Base-by-base conservation (phyloP, 2,329 filamentous ascomycete species). In the Scortechinia acanthostroma region DNA sequence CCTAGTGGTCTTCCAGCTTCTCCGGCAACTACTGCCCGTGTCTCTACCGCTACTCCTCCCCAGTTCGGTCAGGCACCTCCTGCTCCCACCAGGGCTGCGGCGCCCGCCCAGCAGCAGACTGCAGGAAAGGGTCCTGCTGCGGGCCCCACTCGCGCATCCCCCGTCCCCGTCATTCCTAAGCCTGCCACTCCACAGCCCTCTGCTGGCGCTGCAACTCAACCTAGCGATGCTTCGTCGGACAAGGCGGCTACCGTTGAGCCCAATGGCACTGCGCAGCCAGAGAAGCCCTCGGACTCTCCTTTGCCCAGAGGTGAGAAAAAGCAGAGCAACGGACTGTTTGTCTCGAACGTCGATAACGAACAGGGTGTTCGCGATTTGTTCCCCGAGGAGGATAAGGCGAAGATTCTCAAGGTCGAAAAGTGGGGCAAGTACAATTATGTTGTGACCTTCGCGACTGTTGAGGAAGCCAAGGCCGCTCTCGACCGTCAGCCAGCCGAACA, bases 301-400 rank as follows among this genome's bases (percentile, higher is more conserved):
- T 75, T 76, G 4, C 68, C 75, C 21, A 84, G 87, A 59, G 76
- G 68, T 25, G 58, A 71, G 40, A 66, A 74, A 16, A 76, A 89
- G 56, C 80, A 77, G 53, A 88, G 85, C 53, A 84, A 89, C 55
- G 91, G 88, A 43, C 77, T 98, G 17, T 98, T 96, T 63, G 83
- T 98, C 49, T 88, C 87, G 68, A 91, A 91, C 56, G 82, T 91
- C 19, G 87, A 83, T 55, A 86, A 78, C 45, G 88, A 91, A 52
- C 88, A 95, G 22, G 87, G 91, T 49, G 85, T 88, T 28, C 83
- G 85, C 46, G 83, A 88, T 23, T 73, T 95, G 20, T 91, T 98
- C 59, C 73, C 80, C 1, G 83, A 93, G 13, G 88, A 95, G 55
- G 89, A 96, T 58, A 83, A 80, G 58, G 60, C 77, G 22, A 96